These are phyloP conservation scores for Pseudomonodictys pantanalensis DNA, from an alignment of 495 filamentous ascomycete genomes.

Conservation along the genomic window DNA sequence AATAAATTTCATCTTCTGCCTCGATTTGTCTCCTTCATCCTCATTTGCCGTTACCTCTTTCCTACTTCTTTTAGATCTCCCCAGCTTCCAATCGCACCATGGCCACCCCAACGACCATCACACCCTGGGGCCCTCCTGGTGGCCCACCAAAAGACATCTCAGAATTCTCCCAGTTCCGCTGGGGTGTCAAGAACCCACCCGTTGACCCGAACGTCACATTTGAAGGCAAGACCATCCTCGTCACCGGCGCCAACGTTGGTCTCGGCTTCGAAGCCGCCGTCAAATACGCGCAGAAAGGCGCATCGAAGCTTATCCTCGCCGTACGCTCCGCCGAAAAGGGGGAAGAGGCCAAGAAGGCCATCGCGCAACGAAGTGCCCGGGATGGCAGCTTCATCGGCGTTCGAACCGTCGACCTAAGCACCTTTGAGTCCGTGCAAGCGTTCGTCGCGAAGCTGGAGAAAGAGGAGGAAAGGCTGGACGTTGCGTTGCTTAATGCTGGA, in stretches of 20 bases:
- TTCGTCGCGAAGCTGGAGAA: conserved; percentile 40
- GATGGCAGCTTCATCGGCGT: conserved; percentile 44
- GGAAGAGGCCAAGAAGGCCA: conserved; percentile 3
- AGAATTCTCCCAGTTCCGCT: conserved; percentile 46
- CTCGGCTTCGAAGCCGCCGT: conserved; percentile 11
- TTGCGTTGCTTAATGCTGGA: conserved; percentile 44
- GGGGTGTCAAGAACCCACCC: conserved; percentile 39
- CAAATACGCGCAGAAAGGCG: conserved; percentile 4
- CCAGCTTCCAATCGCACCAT: too few species aligned
- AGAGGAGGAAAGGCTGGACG: conserved; percentile 41
- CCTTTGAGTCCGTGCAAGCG: conserved; percentile 27
- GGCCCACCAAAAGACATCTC: neutral
- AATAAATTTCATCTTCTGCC: too few species aligned
- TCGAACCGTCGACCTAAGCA: conserved; percentile 5
- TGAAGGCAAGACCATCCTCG: conserved; percentile 11
- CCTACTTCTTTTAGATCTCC: too few species aligned
- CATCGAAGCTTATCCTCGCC: conserved; percentile 17
- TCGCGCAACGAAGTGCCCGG: conserved; percentile 37
- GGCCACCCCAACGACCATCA: too few species aligned
- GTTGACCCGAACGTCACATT: conserved; percentile 9
- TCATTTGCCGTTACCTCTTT: too few species aligned
- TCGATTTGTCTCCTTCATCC: too few species aligned
- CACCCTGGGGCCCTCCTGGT: too few species aligned
- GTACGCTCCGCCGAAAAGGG: conserved; percentile 6
- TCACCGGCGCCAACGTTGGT: conserved; percentile 13